phyloP scores from a whole-genome alignment of 768 basidiomycete genomes.

The Tulasnella calospora region DNA sequence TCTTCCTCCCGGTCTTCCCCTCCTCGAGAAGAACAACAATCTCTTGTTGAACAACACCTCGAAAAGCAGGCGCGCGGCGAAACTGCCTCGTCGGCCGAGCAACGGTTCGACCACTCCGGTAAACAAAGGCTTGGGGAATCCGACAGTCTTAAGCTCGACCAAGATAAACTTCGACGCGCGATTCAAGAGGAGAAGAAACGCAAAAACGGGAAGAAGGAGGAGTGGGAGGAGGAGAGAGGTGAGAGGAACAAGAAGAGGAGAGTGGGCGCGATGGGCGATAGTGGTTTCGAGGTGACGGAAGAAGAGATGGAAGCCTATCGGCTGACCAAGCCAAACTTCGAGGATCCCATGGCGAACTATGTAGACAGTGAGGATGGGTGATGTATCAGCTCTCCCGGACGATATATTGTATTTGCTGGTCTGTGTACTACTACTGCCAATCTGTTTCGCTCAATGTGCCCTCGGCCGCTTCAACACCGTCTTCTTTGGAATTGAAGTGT shows the following conservation, averaged over 20 bases:
- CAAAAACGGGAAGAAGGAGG: conserved; percentile 19
- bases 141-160: conserved; percentile 22
- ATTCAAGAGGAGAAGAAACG: conserved; percentile 22
- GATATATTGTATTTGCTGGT: conserved; percentile 1
- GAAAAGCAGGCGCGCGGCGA: not conserved
- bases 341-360: conserved; percentile 27
- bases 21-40: not conserved
- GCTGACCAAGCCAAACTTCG: conserved; percentile 1
- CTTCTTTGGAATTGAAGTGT: not conserved
- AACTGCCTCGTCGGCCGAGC: not conserved
- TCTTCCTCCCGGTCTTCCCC: conserved; percentile 6
- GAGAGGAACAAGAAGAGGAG: conserved; percentile 16
- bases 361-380: conserved; percentile 14
- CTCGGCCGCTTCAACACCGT: not conserved
- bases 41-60: conserved; percentile 11
- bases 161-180: conserved; percentile 17
- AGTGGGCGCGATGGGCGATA: conserved; percentile 11
- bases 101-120: conserved; percentile 16
- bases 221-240: conserved; percentile 18
- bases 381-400: not conserved
- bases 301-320: conserved; percentile 26
- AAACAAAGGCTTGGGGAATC: conserved; percentile 25
- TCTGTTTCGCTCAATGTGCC: not conserved
- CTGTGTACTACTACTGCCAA: not conserved
- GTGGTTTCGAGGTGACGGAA: conserved; percentile 16